phyloP scores from a whole-genome alignment of 768 basidiomycete genomes.

The Auriscalpium microsporum region DNA sequence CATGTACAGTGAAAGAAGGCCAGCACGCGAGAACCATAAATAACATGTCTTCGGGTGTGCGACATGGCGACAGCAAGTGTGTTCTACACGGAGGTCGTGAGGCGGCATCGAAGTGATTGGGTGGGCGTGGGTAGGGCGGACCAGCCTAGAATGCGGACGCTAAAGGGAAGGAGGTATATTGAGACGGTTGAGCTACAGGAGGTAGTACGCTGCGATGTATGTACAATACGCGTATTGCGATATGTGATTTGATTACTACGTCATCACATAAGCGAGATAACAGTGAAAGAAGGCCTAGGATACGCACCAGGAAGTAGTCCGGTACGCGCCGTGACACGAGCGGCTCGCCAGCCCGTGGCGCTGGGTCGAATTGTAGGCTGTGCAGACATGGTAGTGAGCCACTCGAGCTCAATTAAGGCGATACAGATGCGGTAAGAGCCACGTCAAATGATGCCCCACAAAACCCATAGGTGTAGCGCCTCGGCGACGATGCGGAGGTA shows the following conservation, averaged over 20 bases:
- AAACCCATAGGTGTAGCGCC: neutral
- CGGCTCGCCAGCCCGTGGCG: slow-evolving; percentile 96
- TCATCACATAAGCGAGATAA: neutral
- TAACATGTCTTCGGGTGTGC: too few relatives aligned
- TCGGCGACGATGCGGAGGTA: neutral
- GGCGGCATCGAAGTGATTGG: too few relatives aligned
- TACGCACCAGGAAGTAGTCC: slow-evolving; percentile 83
- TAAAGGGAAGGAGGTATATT: slow-evolving; percentile 13
- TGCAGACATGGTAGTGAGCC: neutral
- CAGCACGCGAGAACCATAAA: neutral
- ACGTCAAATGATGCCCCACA: neutral
- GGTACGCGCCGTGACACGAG: slow-evolving; percentile 93
- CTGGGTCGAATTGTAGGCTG: slow-evolving; percentile 99
- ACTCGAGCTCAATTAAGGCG: neutral
- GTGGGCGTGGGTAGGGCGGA: too few relatives aligned
- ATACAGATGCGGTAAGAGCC: too few relatives aligned
- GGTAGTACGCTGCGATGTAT: slow-evolving; percentile 14
- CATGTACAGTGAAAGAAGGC: too few relatives aligned
- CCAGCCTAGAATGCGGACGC: too few relatives aligned
- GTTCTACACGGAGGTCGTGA: too few relatives aligned
- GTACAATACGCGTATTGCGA: slow-evolving; percentile 14
- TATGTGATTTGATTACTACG: slow-evolving; percentile 7
- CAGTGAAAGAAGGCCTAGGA: neutral
- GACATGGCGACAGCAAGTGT: too few relatives aligned
- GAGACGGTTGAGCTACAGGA: slow-evolving; percentile 12